A percentile compares a stretch with the other conserved stretches of the same genome.
phyloP scores from a whole-genome alignment of 352 stramenopile genomes.

The Halophytophthora polymorphica region DNA sequence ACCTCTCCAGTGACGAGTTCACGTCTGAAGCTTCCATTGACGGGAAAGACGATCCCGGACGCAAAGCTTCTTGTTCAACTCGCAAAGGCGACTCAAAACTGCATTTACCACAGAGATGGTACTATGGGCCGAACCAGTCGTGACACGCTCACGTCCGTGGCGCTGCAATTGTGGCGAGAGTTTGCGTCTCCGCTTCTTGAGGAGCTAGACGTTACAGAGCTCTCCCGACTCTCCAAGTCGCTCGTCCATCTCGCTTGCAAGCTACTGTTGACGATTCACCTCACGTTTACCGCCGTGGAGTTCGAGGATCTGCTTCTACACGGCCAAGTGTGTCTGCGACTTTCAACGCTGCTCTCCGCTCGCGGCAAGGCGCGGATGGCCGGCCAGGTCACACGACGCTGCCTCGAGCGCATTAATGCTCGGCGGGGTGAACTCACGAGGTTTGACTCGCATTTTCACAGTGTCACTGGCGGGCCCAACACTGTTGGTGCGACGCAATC shows the following conservation, averaged over 20 bases:
- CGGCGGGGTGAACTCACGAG: conserved; percentile 38
- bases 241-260: conserved; percentile 19
- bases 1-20: neutral
- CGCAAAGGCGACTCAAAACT: conserved; percentile 24
- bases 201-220: conserved; percentile 29
- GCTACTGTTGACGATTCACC: conserved; percentile 41
- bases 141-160: conserved; percentile 31
- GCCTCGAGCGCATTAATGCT: conserved; percentile 32
- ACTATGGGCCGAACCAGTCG: conserved; percentile 21
- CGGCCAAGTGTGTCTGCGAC: conserved; percentile 35
- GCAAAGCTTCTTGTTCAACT: conserved; percentile 9
- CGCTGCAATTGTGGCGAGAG: conserved; percentile 43
- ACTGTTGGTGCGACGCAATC: neutral
- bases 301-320: conserved; percentile 58
- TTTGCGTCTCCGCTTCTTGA: conserved; percentile 22
- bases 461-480: neutral
- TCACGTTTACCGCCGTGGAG: conserved; percentile 30
- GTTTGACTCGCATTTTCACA: conserved; percentile 33
- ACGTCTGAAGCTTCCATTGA: conserved; percentile 3
- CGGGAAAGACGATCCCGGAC: conserved; percentile 8
- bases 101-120: conserved; percentile 19
- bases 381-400: conserved; percentile 30
- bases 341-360: conserved; percentile 34
- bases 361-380: conserved; percentile 28
- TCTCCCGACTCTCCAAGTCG: conserved; percentile 11